Evolutionary conservation across 129 eudicot genomes (phyloP).

Genomic region (Silybum marianum): DNA sequence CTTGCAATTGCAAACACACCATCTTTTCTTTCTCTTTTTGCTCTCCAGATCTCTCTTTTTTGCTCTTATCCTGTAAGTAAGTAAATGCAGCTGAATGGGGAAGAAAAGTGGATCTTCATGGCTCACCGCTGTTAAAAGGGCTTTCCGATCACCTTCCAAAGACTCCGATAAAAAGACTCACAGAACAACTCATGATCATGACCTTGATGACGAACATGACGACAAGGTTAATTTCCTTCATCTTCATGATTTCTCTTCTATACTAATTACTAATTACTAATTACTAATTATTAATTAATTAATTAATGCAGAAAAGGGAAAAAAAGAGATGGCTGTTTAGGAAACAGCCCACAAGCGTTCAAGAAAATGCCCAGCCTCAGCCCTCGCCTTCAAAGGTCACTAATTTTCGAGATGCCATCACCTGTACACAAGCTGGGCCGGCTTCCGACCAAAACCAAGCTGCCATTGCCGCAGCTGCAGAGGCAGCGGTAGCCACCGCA

Average conservation of each 20-base stretch:
- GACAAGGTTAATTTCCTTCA: conserved; percentile 42
- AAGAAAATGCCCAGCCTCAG: conserved; percentile 26
- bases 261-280: neutral
- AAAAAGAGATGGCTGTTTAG: conserved; percentile 66
- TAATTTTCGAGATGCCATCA: neutral
- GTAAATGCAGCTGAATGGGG: conserved; percentile 55
- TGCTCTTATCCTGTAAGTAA: conserved; percentile 21
- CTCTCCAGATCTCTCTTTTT: conserved; percentile 3
- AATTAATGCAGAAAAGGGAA: conserved; percentile 50
- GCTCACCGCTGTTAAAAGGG: conserved; percentile 81
- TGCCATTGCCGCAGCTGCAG: conserved; percentile 56
- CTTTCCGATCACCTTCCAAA: conserved; percentile 74
- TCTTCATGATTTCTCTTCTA: no score
- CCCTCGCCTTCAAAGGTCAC: conserved; percentile 7
- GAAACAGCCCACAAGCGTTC: conserved; percentile 39
- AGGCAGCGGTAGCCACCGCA: conserved; percentile 45
- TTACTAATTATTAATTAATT: neutral
- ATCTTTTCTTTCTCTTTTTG: neutral
- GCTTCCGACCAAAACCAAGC: conserved; percentile 52
- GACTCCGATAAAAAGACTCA: conserved; percentile 27
- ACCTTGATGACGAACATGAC: conserved; percentile 44
- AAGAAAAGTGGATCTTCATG: conserved; percentile 70
- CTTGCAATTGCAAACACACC: conserved; percentile 16
- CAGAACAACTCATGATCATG: conserved; percentile 30
- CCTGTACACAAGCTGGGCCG: neutral